Evolutionary conservation across 192 early-diverging fungal species (phyloP).

Genomic region (Mortierella antarctica): DNA sequence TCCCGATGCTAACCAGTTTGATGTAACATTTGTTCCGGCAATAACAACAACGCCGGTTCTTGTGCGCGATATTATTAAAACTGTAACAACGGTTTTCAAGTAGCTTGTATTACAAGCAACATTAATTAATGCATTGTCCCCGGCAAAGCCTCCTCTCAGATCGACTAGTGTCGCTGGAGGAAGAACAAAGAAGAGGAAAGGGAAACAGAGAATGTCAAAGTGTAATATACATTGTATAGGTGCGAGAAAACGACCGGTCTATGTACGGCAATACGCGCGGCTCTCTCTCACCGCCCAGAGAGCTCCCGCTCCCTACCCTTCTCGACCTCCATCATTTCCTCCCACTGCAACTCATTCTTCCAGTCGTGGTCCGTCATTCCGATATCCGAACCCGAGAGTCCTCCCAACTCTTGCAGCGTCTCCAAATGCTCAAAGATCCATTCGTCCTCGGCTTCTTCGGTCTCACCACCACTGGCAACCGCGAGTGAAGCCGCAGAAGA

Average conservation of each 20-base stretch:
- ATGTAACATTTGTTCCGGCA: not conserved
- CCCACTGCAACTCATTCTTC: slow-evolving; percentile 47
- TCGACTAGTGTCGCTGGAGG: no score
- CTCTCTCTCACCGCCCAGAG: slow-evolving; percentile 6
- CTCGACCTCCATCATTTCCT: slow-evolving; percentile 46
- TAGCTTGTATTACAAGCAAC: no score
- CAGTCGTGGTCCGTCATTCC: slow-evolving; percentile 41
- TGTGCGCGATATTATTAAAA: not conserved
- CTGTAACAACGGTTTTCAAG: no score
- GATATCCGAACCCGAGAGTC: slow-evolving; percentile 4
- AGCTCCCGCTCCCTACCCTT: slow-evolving; percentile 23
- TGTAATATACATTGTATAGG: not conserved
- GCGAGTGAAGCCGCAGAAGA: not conserved
- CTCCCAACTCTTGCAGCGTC: slow-evolving; percentile 6
- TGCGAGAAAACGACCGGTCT: slow-evolving; percentile 2
- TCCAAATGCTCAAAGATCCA: slow-evolving; percentile 24
- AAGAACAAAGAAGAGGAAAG: no score
- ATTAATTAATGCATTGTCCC: no score
- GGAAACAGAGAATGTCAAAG: no score
- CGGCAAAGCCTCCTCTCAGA: no score
- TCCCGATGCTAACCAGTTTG: not conserved
- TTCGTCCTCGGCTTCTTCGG: slow-evolving; percentile 1
- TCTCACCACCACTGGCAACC: not conserved
- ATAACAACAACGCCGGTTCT: slow-evolving; percentile 7
- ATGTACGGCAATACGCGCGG: slow-evolving; percentile 1